phyloP scores from a whole-genome alignment of 2,329 filamentous ascomycete species.

The Trichoderma sp. region DNA sequence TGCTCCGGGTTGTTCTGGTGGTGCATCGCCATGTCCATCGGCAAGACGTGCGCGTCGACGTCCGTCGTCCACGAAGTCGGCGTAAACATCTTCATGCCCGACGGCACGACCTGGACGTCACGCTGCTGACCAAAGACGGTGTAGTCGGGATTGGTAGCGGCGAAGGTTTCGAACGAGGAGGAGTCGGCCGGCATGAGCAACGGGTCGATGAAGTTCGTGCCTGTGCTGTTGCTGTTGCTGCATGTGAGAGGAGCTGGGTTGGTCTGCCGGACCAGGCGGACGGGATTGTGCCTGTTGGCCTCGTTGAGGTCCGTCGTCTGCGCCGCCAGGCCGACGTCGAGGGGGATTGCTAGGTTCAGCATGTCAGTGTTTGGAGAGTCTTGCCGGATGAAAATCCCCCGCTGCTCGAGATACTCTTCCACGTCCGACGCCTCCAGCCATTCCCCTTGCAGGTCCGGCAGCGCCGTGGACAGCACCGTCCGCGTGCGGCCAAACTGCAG shows the following conservation, averaged over 20 bases:
- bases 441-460: constrained; percentile 13
- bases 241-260: background rate
- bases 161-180: background rate
- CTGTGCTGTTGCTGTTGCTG: too few species aligned
- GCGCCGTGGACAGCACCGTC: constrained; percentile 12
- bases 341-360: background rate
- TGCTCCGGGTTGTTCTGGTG: background rate
- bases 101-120: background rate
- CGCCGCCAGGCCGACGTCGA: background rate
- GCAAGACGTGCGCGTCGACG: background rate
- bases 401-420: constrained; percentile 19
- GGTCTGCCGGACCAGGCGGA: background rate
- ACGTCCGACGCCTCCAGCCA: constrained; percentile 18
- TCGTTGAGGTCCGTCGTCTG: background rate
- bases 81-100: background rate
- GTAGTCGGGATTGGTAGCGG: background rate
- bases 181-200: background rate
- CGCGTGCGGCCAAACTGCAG: constrained; percentile 13
- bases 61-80: background rate
- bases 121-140: constrained; percentile 10
- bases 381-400: constrained; percentile 8
- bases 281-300: background rate
- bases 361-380: constrained; percentile 1
- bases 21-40: background rate
- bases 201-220: background rate